phyloP scores from a whole-genome alignment of 2,329 filamentous ascomycete species.

The Arthrobotrys entomopaga region DNA sequence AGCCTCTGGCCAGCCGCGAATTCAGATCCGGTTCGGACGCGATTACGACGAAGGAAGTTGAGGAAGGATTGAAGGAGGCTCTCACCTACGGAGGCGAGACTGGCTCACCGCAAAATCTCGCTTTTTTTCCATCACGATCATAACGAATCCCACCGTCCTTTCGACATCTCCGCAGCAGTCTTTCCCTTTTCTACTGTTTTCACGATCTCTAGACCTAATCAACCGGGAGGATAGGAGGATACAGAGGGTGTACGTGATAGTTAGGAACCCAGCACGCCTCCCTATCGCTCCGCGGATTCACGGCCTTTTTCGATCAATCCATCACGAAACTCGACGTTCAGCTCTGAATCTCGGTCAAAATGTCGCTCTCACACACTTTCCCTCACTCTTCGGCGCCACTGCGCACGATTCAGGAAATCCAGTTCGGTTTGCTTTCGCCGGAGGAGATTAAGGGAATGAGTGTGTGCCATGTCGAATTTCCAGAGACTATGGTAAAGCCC shows the following conservation, averaged over 20 bases:
- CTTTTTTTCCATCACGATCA: conserved; percentile 15
- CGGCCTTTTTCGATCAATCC: conserved; percentile 16
- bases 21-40: conserved; percentile 36
- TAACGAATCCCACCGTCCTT: conserved; percentile 44
- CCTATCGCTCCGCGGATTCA: conserved; percentile 2
- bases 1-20: conserved; percentile 15
- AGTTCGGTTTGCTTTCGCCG: conserved; percentile 96
- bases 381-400: conserved; percentile 92
- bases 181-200: conserved; percentile 9
- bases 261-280: conserved; percentile 20
- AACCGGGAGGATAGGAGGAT: conserved; percentile 23
- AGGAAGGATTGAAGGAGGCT: conserved; percentile 30
- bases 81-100: neutral
- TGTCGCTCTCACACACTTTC: conserved; percentile 88
- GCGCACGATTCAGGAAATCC: conserved; percentile 98
- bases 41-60: conserved; percentile 23
- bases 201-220: conserved; percentile 16
- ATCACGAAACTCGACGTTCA: conserved; percentile 11
- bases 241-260: conserved; percentile 22
- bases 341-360: conserved; percentile 65
- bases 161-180: conserved; percentile 19
- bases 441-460: conserved; percentile 99
- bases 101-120: conserved; percentile 32
- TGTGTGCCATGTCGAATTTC: conserved; percentile 93
- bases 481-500: conserved; percentile 85